Conservation (phyloP, 495 filamentous ascomycete species). For the Lasiosphaeris hirsuta region DNA sequence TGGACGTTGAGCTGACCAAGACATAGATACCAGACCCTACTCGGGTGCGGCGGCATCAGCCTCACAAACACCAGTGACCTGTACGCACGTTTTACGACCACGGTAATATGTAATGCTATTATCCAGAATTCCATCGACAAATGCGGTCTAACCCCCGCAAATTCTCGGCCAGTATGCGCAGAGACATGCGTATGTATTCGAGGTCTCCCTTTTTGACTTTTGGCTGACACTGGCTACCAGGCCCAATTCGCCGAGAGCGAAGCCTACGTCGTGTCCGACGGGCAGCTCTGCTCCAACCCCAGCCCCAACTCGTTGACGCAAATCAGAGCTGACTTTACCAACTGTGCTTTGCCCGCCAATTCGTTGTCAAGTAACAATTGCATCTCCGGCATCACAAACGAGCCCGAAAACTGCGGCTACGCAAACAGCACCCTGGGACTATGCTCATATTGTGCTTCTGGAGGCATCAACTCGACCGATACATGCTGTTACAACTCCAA, state of each 20-base stretch:
- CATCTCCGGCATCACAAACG: constrained; percentile 72
- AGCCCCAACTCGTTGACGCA: constrained; percentile 62
- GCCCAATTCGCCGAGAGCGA: constrained; percentile 85
- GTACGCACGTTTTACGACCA: constrained; percentile 92
- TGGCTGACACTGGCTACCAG: constrained; percentile 42
- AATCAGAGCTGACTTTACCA: constrained; percentile 88
- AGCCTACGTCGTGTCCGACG: constrained; percentile 73
- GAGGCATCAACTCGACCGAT: constrained; percentile 86
- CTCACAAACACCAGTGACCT: constrained; percentile 75
- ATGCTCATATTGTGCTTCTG: constrained; percentile 79
- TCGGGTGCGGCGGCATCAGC: constrained; percentile 79
- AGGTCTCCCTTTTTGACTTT: neutral
- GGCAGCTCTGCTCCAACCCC: constrained; percentile 64
- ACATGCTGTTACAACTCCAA: constrained; percentile 89
- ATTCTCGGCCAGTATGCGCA: constrained; percentile 80
- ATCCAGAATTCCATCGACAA: constrained; percentile 81
- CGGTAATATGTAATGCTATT: constrained; percentile 90
- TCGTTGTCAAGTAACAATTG: constrained; percentile 70
- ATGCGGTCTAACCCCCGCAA: constrained; percentile 60
- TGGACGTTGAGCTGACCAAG: neutral
- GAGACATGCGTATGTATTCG: constrained; percentile 68
- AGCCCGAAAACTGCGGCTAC: constrained; percentile 86
- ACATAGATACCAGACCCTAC: constrained; percentile 64
- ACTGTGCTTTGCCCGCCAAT: constrained; percentile 76
- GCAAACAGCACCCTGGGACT: constrained; percentile 75